Base-by-base conservation (phyloP, 2,329 filamentous ascomycete genomes). In the Diaporthe sp. region DNA sequence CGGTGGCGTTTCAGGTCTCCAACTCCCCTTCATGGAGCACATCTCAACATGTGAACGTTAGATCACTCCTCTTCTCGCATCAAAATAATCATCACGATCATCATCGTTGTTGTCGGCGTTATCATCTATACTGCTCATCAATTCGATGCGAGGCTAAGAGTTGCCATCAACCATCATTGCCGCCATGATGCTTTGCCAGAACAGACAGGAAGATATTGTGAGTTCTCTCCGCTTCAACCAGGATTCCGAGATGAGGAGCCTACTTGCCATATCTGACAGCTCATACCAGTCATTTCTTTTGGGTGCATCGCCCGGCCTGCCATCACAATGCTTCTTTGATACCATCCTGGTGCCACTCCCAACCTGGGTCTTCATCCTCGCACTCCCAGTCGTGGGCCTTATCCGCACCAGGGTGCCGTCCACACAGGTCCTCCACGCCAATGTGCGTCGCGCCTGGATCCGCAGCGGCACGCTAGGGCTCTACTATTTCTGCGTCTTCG, bases 291-390 rank as follows among this genome's bases (percentile, higher is more conserved):
- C 64, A 9, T 68, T 68, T 5, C n/a, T 68, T 6, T 6, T n/a
- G n/a, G 64, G 64, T 3, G 64, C 64, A 28, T 68, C 64, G 47
- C 10, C 47, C 22, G 76, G 77, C 28, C 76, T 80, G 12, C 78
- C 78, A 15, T 79, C 79, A 19, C 79, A 78, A 54, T 81, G 79
- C 76, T 79, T 79, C 72, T 80, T 81, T 74, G 79, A 81, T 74
- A 68, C 72, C 17, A 57, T 79, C 38, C 72, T 81, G 13, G 76
- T 75, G 8, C 79, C 79, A 8, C 72, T 80, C 30, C 79, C 79
- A 15, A 76, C 79, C 9, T 79, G 77, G 78, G 71, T 78, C 5
- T 74, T 77, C 54, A 74, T 79, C 25, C 68, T 72, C 15, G 50
- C 64, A 33, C 67, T 79, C 25, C 35, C 50, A 6, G n/a, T 8